Conservation (phyloP, 768 basidiomycete species). For the Mycena capillaripes region DNA sequence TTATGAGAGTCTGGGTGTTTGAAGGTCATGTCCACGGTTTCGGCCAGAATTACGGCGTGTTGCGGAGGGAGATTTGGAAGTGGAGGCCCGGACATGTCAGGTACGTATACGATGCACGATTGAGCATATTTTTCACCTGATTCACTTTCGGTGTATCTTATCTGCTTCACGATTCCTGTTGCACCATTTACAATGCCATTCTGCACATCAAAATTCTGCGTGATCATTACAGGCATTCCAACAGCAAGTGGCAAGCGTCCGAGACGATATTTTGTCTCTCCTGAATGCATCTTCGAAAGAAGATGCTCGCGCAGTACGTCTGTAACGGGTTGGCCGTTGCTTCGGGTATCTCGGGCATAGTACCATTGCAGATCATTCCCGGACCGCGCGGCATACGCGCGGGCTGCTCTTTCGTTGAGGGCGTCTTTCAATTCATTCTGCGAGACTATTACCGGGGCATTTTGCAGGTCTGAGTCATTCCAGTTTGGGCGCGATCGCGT, state of each 20-base stretch:
- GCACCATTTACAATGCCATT: constrained; percentile 39
- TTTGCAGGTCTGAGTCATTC: constrained; percentile 36
- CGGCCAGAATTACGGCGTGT: background rate
- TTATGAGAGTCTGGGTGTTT: background rate
- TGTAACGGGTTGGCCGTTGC: constrained; percentile 26
- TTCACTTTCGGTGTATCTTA: background rate
- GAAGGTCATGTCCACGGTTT: constrained; percentile 14
- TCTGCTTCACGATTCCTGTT: constrained; percentile 12
- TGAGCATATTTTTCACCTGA: constrained; percentile 5
- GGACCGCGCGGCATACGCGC: constrained; percentile 42
- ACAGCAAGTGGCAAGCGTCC: too few species aligned
- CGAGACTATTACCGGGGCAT: constrained; percentile 52
- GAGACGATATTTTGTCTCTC: constrained; percentile 46
- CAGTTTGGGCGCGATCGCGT: constrained; percentile 8
- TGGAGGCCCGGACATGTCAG: constrained; percentile 7
- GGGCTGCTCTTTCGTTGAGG: constrained; percentile 45
- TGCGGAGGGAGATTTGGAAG: constrained; percentile 14
- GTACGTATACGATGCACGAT: constrained; percentile 13
- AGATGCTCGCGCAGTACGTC: constrained; percentile 36
- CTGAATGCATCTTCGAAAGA: constrained; percentile 39
- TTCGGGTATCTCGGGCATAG: constrained; percentile 42
- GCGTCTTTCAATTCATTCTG: constrained; percentile 53
- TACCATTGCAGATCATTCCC: constrained; percentile 44
- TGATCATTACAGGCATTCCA: constrained; percentile 57
- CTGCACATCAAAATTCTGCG: constrained; percentile 54